Evolutionary conservation across 805 yeast species (phyloP), one percentile per base, ranked within the genome.

Genomic region (Monosporozyma solicola): DNA sequence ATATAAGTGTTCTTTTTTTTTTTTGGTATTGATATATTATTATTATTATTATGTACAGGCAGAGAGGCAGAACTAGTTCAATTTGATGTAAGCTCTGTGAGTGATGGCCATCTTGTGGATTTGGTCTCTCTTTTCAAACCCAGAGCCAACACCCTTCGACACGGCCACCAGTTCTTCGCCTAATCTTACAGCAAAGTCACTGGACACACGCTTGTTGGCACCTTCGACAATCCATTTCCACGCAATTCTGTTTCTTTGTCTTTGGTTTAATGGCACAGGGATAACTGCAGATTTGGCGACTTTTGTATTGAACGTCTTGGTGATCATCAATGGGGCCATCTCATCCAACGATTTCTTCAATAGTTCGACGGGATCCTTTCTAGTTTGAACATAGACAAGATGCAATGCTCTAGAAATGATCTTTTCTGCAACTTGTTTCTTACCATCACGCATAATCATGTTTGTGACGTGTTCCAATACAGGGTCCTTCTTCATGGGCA

Each of bases 191-290:
- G 95, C 75, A 62, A 86, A 86, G 62, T 87, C 94, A 54, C 82
- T 80, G 16, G 91, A 83, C 48, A 82, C 83, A 68, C 95, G 83
- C 63, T 85, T 83, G 55, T 82, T 78, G 43, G 95, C 80, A 22
- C 95, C 89, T 55, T 88, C 96, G 52, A 90, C 70, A 49, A 94
- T 85, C 98, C 98, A 94, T 58, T 75, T 71, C 76, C 95, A 87
- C 2, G 98, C 97, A 63, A 80, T 81, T 70, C 97, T 80, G 61
- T 81, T 75, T 69, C 98, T 80, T 71, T 90, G 96, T 71, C 89
- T 83, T 62, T 80, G 82, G 49, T 80, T 82, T 62, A 92, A 74
- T 9, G 97, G 96, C 39, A 80, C 82, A 5, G 99, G 99, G 50
- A 88, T 84, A 41, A 83, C 77, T 55, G 79, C 78, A 55, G 84